These are phyloP conservation scores for Cadophora gregata DNA, from an alignment of 2,329 filamentous ascomycete species.

Conservation along the genomic window DNA sequence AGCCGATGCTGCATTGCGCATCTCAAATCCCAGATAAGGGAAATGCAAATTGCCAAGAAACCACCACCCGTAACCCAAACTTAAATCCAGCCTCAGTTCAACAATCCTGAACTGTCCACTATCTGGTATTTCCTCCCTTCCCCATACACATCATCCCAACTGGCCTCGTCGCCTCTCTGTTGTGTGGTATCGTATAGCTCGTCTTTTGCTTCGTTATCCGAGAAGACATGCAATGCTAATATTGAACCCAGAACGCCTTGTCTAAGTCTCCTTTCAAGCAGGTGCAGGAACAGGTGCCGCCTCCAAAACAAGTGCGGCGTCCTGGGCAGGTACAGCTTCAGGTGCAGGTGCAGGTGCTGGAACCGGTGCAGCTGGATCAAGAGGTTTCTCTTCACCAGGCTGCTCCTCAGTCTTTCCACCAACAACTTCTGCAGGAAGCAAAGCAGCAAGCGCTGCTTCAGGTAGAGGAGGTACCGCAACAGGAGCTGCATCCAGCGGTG, in stretches of 20 bases:
- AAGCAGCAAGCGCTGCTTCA: conserved; percentile 12
- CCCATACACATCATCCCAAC: neutral
- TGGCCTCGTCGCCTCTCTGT: neutral
- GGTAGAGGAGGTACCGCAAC: conserved; percentile 8
- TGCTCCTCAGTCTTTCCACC: neutral
- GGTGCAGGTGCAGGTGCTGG: neutral
- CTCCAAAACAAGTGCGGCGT: neutral
- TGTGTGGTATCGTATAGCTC: neutral
- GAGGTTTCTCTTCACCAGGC: neutral
- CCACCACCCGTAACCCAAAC: neutral
- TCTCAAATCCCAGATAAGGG: neutral
- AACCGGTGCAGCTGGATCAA: neutral
- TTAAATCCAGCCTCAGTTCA: neutral
- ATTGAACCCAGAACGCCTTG: neutral
- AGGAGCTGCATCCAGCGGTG: conserved; percentile 6
- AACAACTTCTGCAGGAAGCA: conserved; percentile 11
- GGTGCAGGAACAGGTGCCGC: neutral
- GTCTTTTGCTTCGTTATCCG: too few relatives aligned
- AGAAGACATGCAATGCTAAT: neutral
- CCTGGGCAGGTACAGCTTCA: neutral
- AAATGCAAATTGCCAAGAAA: neutral
- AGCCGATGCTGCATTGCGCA: neutral
- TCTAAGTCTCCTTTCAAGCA: neutral
- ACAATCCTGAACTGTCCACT: neutral
- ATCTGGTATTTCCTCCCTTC: neutral